Conservation (phyloP, 768 basidiomycete genomes). For the Rhizopogon vinicolor region DNA sequence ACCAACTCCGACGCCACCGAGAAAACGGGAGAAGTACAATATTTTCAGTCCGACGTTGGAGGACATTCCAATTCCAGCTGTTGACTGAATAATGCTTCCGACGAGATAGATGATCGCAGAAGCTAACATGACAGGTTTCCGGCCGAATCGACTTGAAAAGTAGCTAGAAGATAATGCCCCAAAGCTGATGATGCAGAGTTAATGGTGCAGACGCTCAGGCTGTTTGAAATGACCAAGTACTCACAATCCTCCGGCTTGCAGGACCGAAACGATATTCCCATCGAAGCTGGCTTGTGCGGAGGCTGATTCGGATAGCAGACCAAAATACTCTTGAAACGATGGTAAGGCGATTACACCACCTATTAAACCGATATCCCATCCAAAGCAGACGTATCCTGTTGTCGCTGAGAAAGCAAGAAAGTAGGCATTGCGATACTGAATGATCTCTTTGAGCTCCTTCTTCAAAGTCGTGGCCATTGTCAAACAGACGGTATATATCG, state of each 20-base stretch:
- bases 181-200: conserved; percentile 10
- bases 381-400: conserved; percentile 29
- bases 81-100: conserved; percentile 29
- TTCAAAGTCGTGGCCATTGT: conserved; percentile 15
- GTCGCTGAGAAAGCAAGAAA: conserved; percentile 29
- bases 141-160: conserved; percentile 28
- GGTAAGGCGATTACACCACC: conserved; percentile 31
- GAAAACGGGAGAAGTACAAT: conserved; percentile 35
- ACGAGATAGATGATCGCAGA: conserved; percentile 29
- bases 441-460: conserved; percentile 14
- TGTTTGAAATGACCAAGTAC: conserved; percentile 4
- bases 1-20: conserved; percentile 46
- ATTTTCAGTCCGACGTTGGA: conserved; percentile 20
- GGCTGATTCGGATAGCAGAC: conserved; percentile 21
- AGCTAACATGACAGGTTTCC: conserved; percentile 27
- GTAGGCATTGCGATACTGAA: conserved; percentile 30
- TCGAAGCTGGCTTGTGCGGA: conserved; percentile 21
- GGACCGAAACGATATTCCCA: conserved; percentile 34
- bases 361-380: conserved; percentile 34
- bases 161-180: conserved; percentile 25
- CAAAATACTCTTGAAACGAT: conserved; percentile 32
- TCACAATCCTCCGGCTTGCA: conserved; percentile 33
- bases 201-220: neutral
- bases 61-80: conserved; percentile 27
- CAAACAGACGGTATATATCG: neutral